These are phyloP conservation scores for Chalaropsis thielavioides DNA, from an alignment of 2,329 filamentous ascomycete genomes.

Conservation along the genomic window DNA sequence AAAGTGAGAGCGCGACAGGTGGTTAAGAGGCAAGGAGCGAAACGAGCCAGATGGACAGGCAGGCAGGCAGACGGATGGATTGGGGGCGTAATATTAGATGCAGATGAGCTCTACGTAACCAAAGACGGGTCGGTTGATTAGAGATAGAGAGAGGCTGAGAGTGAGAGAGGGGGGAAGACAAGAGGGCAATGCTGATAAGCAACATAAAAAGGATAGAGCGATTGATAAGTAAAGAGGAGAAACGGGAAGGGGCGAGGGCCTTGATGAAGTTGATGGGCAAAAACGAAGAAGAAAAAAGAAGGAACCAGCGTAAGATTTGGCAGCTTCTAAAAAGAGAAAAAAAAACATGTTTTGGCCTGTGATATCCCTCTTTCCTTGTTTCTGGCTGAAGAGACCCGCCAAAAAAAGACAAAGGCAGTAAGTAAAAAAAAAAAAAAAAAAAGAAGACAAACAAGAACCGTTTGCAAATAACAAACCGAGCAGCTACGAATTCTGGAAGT, in stretches of 20 bases:
- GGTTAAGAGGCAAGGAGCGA: not conserved
- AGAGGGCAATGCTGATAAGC: not conserved
- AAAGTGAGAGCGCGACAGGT: not conserved
- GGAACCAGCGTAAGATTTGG: not conserved
- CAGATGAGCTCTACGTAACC: not conserved
- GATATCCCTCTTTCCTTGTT: not conserved
- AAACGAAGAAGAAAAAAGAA: not conserved
- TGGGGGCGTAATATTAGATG: slow-evolving; percentile 2
- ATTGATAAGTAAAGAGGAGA: not conserved
- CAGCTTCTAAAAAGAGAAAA: slow-evolving; percentile 4
- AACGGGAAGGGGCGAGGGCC: not conserved
- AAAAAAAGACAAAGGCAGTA: not conserved
- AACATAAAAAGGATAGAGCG: not conserved
- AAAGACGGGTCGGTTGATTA: not conserved
- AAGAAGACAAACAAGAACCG: not conserved
- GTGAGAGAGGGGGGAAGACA: not conserved
- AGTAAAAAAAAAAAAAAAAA: not conserved
- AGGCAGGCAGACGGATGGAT: not conserved
- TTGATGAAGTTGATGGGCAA: not conserved
- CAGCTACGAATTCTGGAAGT: not conserved
- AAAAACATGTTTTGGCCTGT: not conserved
- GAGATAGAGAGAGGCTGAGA: not conserved
- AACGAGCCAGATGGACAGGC: not conserved
- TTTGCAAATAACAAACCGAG: not conserved
- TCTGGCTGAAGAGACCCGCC: not conserved